These are phyloP conservation scores for Kuraishia borneana DNA, from an alignment of 805 yeast genomes.

Conservation along the genomic window DNA sequence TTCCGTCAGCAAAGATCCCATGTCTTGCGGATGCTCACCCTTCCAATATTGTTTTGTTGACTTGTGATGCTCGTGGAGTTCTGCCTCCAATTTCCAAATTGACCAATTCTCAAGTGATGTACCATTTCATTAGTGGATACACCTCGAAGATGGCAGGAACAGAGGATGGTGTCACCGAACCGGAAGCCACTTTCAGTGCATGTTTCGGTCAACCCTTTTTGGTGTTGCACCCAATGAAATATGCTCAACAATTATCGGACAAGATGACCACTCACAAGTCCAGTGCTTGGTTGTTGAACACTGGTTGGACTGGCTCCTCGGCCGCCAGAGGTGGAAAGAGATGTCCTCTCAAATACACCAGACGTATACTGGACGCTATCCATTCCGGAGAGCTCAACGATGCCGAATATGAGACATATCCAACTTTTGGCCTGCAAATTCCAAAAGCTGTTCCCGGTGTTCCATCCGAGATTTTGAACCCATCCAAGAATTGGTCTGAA, in stretches of 20 bases:
- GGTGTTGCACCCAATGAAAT: constrained; percentile 95
- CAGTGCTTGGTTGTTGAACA: constrained; percentile 91
- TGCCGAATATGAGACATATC: constrained; percentile 75
- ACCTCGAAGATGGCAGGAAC: constrained; percentile 99
- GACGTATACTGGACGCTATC: constrained; percentile 90
- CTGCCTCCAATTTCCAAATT: constrained; percentile 94
- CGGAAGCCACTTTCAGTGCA: constrained; percentile 95
- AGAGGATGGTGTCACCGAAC: constrained; percentile 97
- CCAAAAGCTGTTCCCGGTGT: constrained; percentile 79
- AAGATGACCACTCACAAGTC: constrained; percentile 85
- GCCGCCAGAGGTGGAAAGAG: constrained; percentile 92
- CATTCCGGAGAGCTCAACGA: constrained; percentile 82
- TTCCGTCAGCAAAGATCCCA: constrained; percentile 93
- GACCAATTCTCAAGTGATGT: constrained; percentile 94
- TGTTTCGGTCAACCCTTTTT: constrained; percentile 99
- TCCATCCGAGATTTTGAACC: constrained; percentile 78
- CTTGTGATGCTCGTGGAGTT: constrained; percentile 98
- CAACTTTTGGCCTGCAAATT: constrained; percentile 75
- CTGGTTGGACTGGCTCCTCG: constrained; percentile 97
- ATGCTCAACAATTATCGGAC: constrained; percentile 91
- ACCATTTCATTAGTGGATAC: constrained; percentile 97
- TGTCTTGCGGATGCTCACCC: constrained; percentile 88
- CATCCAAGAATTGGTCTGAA: constrained; percentile 68
- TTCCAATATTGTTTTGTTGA: constrained; percentile 78
- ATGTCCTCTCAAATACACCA: constrained; percentile 94